Evolutionary conservation across 805 yeast genomes (phyloP), one percentile per base, ranked within the genome.

Genomic region (Barnettozyma botsteinii): DNA sequence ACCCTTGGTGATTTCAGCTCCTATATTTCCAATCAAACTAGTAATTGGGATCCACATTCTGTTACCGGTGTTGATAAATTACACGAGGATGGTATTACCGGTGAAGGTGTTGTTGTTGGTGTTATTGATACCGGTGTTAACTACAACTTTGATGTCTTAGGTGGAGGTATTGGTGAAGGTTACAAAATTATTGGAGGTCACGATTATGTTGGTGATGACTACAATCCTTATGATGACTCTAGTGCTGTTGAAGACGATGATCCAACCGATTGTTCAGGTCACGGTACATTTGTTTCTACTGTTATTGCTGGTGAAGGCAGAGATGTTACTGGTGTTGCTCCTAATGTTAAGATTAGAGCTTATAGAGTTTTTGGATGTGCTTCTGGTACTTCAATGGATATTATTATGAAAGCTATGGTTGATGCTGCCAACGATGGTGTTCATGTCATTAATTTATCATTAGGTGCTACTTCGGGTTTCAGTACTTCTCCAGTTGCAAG

Each of bases 321-420:
- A 4, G 28, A 27, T 3, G 3, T 41, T 10, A 20, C n/a, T 5
- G 50, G 47, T 38, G 47, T 43, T 32, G 47, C 50, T 22, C 47
- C 47, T 28, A 40, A 26, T n/a, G 45, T 47, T n/a, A 37, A 40
- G 17, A 33, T 46, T 24, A 38, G 18, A 28, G 28, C 37, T 30
- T 46, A 46, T 36, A 43, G 33, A 35, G 45, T 46, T 11, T 46
- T 46, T 36, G 45, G 35, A 11, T 41, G 45, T 31, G 3, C 31
- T 21, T 6, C 6, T 21, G 23, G 23, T 21, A 9, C 23, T 9
- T 21, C 23, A 7, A 21, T 21, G 23, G 23, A 21, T 21, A 21
- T 41, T 28, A 35, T 46, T 20, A 29, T 46, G 38, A 43, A 41
- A 13, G 50, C 33, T 38, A 4, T 46, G 37, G 17, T 41, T 17